These are phyloP conservation scores for Plasmodium blacklocki DNA, from an alignment of 169 alveolate species.

Conservation along the genomic window DNA sequence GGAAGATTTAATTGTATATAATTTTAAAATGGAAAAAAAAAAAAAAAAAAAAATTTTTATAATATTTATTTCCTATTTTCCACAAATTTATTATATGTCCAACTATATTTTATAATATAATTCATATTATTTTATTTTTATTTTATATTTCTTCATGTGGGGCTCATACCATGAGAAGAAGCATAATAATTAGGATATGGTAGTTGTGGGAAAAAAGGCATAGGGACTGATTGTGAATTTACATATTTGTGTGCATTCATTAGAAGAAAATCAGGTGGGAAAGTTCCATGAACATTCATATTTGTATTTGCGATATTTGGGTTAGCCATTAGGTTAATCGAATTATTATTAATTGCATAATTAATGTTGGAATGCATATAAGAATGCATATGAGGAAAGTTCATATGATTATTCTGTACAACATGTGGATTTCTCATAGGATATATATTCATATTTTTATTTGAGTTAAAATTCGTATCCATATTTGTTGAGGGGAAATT, in stretches of 20 bases:
- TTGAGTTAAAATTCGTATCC: slow-evolving; percentile 42
- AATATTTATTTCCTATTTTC: too few species aligned
- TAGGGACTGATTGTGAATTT: slow-evolving; percentile 32
- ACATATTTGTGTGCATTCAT: slow-evolving; percentile 59
- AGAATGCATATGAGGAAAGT: slow-evolving; percentile 21
- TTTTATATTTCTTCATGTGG: slow-evolving; percentile 11
- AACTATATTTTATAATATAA: too few species aligned
- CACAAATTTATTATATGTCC: too few species aligned
- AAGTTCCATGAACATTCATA: slow-evolving; percentile 24
- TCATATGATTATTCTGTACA: slow-evolving; percentile 16
- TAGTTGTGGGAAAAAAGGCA: slow-evolving; percentile 58
- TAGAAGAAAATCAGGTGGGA: slow-evolving; percentile 52
- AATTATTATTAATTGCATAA: slow-evolving; percentile 25
- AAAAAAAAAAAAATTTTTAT: too few species aligned
- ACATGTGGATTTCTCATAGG: slow-evolving; percentile 37
- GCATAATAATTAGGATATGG: slow-evolving; percentile 59
- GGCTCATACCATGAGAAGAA: slow-evolving; percentile 52
- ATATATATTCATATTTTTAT: slow-evolving; percentile 55
- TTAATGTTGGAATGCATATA: slow-evolving; percentile 28
- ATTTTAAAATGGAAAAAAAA: too few species aligned
- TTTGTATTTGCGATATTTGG: slow-evolving; percentile 44
- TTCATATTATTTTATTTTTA: too few species aligned
- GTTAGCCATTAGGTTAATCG: slow-evolving; percentile 31
- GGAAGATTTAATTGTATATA: too few species aligned
- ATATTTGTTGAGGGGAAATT: slow-evolving; percentile 47